Evolutionary conservation across 441 rosid species (phyloP).

Genomic region (Pelargonium myrrhifolium): DNA sequence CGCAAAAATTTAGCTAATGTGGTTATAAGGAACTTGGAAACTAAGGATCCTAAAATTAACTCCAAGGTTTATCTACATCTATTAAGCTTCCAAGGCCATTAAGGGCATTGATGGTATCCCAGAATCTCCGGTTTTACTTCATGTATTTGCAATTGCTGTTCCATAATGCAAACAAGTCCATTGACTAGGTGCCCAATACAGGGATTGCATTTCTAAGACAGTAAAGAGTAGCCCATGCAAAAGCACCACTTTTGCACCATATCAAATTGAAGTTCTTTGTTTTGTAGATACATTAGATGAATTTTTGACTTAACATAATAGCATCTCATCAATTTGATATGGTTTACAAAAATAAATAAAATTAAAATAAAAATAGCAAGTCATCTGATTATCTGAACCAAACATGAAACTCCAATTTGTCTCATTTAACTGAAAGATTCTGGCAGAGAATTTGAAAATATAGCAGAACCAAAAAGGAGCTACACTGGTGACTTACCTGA

Average conservation of each 20-base stretch:
- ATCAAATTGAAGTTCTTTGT: not conserved
- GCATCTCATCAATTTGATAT: not conserved
- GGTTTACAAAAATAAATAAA: not conserved
- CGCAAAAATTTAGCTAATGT: not conserved
- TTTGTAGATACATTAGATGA: not conserved
- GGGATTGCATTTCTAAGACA: not conserved
- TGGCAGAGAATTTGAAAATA: not conserved
- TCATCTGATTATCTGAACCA: not conserved
- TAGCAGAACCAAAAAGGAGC: not conserved
- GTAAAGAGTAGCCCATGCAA: not conserved
- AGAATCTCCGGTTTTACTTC: not conserved
- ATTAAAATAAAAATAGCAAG: too few relatives aligned
- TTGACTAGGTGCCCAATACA: not conserved
- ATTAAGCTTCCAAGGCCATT: too few relatives aligned
- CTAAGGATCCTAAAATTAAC: not conserved
- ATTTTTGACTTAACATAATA: not conserved
- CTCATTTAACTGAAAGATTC: not conserved
- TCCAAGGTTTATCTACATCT: too few relatives aligned
- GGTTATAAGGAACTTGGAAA: not conserved
- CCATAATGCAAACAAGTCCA: not conserved
- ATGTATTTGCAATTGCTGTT: not conserved
- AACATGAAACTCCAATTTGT: not conserved
- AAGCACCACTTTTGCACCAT: not conserved
- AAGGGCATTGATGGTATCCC: not conserved
- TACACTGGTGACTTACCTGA: conserved; percentile 1